Percentiles rank a stretch among this genome's conserved stretches.
Conservation (phyloP, 257 asterid genomes). For the Apocynum venetum region DNA sequence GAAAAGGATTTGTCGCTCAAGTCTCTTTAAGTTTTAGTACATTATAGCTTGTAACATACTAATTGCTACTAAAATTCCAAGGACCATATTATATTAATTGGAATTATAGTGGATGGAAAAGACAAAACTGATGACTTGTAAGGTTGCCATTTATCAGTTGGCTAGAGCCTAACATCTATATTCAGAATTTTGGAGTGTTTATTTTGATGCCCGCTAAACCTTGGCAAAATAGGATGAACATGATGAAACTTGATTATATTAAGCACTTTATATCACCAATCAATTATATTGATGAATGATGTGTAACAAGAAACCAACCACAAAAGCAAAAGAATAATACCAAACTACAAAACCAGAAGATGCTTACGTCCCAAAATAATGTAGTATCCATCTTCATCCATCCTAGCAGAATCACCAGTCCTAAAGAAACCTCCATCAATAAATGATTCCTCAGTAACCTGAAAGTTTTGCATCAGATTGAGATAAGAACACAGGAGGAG, state of each 20-base stretch:
- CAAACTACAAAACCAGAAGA: neutral
- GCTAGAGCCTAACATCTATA: too few species aligned
- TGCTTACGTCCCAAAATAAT: slow-evolving; percentile 94
- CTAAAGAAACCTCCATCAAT: slow-evolving; percentile 80
- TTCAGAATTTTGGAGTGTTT: neutral
- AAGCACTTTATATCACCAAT: neutral
- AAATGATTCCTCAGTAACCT: slow-evolving; percentile 87
- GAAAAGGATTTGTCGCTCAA: neutral
- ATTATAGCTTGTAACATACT: neutral
- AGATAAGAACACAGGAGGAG: slow-evolving; percentile 3
- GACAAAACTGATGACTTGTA: too few species aligned
- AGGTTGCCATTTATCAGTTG: too few species aligned
- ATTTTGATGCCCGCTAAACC: neutral
- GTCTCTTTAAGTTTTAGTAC: neutral
- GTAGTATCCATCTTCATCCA: slow-evolving; percentile 89
- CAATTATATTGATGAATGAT: neutral
- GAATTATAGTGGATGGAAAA: too few species aligned
- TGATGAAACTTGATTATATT: neutral
- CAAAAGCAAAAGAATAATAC: neutral
- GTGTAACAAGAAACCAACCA: neutral
- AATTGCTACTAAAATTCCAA: neutral
- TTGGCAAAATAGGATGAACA: neutral
- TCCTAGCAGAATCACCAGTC: slow-evolving; percentile 92
- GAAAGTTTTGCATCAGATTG: slow-evolving; percentile 5
- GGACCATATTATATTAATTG: too few species aligned